Conservation (phyloP, 75 land plant species). For the Pinus albicaulis region DNA sequence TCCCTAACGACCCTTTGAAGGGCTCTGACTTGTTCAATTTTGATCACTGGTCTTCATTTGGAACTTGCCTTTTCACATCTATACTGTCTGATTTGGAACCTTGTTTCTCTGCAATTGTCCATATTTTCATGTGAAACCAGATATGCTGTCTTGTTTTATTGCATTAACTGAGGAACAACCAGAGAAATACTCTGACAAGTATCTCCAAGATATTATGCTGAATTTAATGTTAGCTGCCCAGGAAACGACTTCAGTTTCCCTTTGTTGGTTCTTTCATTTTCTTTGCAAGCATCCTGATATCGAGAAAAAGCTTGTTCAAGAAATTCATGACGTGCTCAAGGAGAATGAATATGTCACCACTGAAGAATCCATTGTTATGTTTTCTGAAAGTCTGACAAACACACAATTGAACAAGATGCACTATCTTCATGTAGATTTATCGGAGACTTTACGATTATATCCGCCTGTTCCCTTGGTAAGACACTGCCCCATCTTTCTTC, state of each 20-base stretch:
- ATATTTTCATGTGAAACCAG: constrained; percentile 29
- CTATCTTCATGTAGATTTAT: constrained; percentile 72
- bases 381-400: constrained; percentile 2
- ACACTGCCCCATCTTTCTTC: not conserved
- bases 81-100: not conserved
- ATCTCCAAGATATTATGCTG: constrained; percentile 60
- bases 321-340: constrained; percentile 15
- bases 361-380: not conserved
- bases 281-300: constrained; percentile 61
- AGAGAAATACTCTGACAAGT: constrained; percentile 19
- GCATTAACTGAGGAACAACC: constrained; percentile 35
- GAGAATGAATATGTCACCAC: not conserved
- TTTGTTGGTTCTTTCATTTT: constrained; percentile 79
- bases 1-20: too few relatives aligned
- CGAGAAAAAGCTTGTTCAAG: constrained; percentile 32
- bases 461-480: constrained; percentile 80
- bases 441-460: constrained; percentile 78
- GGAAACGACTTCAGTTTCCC: constrained; percentile 75
- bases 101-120: not conserved
- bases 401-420: constrained; percentile 39
- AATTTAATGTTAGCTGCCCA: constrained; percentile 75
- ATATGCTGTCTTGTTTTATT: constrained; percentile 70
- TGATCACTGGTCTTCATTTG: not conserved
- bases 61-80: not conserved
- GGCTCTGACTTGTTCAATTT: too few relatives aligned